Percentiles rank a stretch among this genome's conserved stretches.
phyloP scores from a whole-genome alignment of 1,284 basidiomycete genomes.

The Irpex sp. region DNA sequence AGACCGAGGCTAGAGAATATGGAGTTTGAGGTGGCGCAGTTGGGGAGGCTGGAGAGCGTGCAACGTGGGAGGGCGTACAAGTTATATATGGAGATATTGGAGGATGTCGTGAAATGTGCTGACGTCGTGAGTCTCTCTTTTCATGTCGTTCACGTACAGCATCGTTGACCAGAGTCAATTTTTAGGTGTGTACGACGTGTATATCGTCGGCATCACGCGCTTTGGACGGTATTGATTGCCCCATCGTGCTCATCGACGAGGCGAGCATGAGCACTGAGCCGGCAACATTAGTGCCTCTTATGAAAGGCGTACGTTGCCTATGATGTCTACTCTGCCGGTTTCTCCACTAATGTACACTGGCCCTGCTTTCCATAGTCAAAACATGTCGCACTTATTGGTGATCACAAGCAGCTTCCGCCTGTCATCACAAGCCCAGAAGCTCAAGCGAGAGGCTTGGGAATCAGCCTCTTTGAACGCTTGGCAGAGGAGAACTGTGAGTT shows the following conservation, averaged over 20 bases:
- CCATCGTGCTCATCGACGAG: slow-evolving; percentile 92
- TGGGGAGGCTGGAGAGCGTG: slow-evolving; percentile 32
- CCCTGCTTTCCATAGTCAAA: slow-evolving; percentile 44
- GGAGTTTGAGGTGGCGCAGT: slow-evolving; percentile 32
- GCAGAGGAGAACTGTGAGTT: slow-evolving; percentile 72
- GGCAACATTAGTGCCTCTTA: slow-evolving; percentile 79
- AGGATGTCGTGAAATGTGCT: slow-evolving; percentile 58
- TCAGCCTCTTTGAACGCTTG: slow-evolving; percentile 87
- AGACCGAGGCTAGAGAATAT: slow-evolving; percentile 33
- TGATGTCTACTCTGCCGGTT: too few relatives aligned
- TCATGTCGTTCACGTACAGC: slow-evolving; percentile 17
- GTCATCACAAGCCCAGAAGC: slow-evolving; percentile 78
- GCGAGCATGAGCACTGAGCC: slow-evolving; percentile 96
- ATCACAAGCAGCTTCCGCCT: slow-evolving; percentile 96
- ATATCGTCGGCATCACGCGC: slow-evolving; percentile 63
- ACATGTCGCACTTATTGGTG: slow-evolving; percentile 88
- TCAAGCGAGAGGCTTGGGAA: slow-evolving; percentile 65
- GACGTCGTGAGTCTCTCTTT: slow-evolving; percentile 61
- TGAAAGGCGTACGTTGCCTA: slow-evolving; percentile 72
- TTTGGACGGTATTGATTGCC: slow-evolving; percentile 78
- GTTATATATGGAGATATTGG: slow-evolving; percentile 50
- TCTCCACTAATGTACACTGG: too few relatives aligned
- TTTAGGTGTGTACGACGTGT: slow-evolving; percentile 71
- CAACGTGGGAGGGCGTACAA: slow-evolving; percentile 42
- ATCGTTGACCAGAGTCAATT: too few relatives aligned